These are phyloP conservation scores for Nitzschia inconspicua DNA, from an alignment of 108 stramenopile genomes.

Conservation along the genomic window DNA sequence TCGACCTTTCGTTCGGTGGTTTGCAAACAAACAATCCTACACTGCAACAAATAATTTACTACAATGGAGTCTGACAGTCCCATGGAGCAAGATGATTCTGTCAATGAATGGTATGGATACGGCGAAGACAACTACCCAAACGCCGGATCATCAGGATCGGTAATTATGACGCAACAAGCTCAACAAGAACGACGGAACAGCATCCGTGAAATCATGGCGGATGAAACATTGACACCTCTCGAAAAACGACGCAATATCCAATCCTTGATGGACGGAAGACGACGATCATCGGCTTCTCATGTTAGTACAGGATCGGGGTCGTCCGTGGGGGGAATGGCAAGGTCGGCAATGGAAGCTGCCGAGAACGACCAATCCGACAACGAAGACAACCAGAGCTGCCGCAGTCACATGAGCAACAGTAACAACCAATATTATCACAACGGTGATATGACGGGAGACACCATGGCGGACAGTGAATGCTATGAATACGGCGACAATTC, in stretches of 20 bases:
- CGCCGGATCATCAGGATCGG: too few relatives aligned
- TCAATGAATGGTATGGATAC: too few relatives aligned
- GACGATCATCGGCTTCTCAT: slow-evolving; percentile 25
- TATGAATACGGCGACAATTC: slow-evolving; percentile 5
- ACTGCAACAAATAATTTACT: too few relatives aligned
- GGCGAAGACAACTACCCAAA: too few relatives aligned
- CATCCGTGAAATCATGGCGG: slow-evolving; percentile 69
- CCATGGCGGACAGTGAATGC: neutral
- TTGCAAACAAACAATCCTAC: too few relatives aligned
- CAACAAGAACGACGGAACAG: slow-evolving; percentile 56
- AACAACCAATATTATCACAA: too few relatives aligned
- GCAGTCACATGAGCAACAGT: neutral
- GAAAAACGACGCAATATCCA: slow-evolving; percentile 69
- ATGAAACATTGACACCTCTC: slow-evolving; percentile 37
- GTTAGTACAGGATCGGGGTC: neutral
- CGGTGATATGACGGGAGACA: neutral
- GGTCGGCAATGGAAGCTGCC: slow-evolving; percentile 14
- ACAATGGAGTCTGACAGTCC: too few relatives aligned
- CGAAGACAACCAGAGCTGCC: slow-evolving; percentile 20
- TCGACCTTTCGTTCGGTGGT: too few relatives aligned
- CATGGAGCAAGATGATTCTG: too few relatives aligned
- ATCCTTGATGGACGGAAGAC: slow-evolving; percentile 71
- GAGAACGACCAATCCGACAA: slow-evolving; percentile 7
- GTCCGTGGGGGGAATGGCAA: neutral
- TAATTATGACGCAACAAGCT: slow-evolving; percentile 27